Percentiles rank a stretch among this genome's conserved stretches.
phyloP scores from a whole-genome alignment of 306 rosid genomes.

The Psophocarpus tetragonolobus region DNA sequence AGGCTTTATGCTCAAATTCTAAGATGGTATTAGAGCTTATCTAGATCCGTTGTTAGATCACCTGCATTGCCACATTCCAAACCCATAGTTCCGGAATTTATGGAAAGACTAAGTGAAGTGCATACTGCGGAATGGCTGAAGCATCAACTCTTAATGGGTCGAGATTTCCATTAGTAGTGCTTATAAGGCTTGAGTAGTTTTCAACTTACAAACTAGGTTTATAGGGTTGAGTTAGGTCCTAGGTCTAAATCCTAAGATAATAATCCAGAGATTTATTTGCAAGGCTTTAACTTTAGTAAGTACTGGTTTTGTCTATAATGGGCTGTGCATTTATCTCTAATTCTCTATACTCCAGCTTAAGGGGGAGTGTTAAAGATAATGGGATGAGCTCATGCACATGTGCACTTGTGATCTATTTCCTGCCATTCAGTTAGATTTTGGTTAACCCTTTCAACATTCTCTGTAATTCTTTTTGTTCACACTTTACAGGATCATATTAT shows the following conservation, averaged over 20 bases:
- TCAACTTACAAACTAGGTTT: too few relatives aligned
- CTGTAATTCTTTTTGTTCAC: not conserved
- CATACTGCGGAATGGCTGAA: too few relatives aligned
- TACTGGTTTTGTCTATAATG: constrained; percentile 1
- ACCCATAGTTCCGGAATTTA: too few relatives aligned
- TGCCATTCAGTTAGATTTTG: not conserved
- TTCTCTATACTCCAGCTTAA: not conserved
- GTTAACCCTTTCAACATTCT: constrained; percentile 1
- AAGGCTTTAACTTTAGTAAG: not conserved
- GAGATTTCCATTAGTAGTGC: too few relatives aligned
- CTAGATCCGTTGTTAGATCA: too few relatives aligned
- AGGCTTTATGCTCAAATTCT: too few relatives aligned
- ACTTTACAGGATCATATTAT: not conserved
- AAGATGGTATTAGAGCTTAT: too few relatives aligned
- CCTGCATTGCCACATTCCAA: too few relatives aligned
- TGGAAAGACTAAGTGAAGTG: too few relatives aligned
- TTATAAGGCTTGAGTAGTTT: too few relatives aligned
- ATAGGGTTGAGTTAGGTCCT: too few relatives aligned
- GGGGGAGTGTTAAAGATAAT: constrained; percentile 1
- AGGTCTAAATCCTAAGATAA: not conserved
- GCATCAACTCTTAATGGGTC: too few relatives aligned
- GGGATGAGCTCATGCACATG: not conserved
- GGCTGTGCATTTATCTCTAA: not conserved
- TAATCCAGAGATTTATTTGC: not conserved
- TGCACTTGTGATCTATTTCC: constrained; percentile 1